Base-by-base conservation (phyloP, 139 green algal species). In the Chlorella sp. region DNA sequence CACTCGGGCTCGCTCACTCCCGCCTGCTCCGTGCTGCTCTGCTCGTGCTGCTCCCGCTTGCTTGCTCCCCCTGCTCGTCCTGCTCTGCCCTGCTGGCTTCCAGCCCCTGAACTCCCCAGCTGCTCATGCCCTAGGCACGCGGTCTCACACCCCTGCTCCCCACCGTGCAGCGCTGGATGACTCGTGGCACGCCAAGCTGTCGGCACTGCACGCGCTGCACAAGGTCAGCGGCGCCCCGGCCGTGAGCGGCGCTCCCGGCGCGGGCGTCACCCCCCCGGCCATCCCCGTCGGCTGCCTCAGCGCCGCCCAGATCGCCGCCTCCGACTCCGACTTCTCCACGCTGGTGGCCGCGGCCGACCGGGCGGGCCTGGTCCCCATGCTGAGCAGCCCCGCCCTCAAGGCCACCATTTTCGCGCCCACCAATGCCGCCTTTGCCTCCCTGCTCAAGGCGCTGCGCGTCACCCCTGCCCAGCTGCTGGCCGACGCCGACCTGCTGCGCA, bases 381-480 rank as follows among this genome's bases (percentile, higher is more conserved):
- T 80, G 25, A 40, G 31, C 38, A 50, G 76, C 64, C 48, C 43
- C 46, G 40, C 35, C 27, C 64, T 84, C 38, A 11, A 50, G 5
- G 78, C 70, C 55, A 84, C 78, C 25, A 46, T 80, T 36, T 84
- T 84, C 66, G 63, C 70, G 17, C 78, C 78, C 41, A 77, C 60
- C 33, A 55, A 84, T 46, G 40, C 38, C 8, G 78, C 78, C 15
- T 80, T 84, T 68, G 62, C 48, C 5, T 40, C 27, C 3, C 2
- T 17, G 33, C 62, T 71, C 51, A 33, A 23, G 29, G 61, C 35
- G 2, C 63, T 79, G 55, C 25, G 23, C 55, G 35, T 82, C 17
- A 72, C 43, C 40, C n/a, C 55, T 3, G 38, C 51, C 4, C 4
- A 82, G 40, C 51, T 79, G 66, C 50, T 66, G 40, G 51, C 40